These are phyloP conservation scores for Tricholomella constricta DNA, from an alignment of 768 basidiomycete species.

Conservation along the genomic window DNA sequence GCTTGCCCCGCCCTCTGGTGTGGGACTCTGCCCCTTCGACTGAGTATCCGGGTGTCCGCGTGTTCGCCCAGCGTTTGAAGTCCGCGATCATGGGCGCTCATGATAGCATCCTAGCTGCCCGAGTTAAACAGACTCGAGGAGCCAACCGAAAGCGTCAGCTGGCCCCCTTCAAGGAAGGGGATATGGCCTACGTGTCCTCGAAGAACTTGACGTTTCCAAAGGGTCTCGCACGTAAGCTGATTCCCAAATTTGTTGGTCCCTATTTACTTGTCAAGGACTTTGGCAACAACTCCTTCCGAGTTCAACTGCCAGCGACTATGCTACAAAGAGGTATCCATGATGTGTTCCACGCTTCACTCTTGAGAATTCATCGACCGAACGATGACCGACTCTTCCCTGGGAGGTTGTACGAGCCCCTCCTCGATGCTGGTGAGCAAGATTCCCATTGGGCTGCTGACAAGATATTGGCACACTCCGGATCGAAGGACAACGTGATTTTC, in stretches of 20 bases:
- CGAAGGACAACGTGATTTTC: background rate
- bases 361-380: conserved; percentile 25
- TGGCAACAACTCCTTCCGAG: conserved; percentile 5
- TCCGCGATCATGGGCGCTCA: conserved; percentile 27
- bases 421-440: background rate
- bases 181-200: conserved; percentile 1
- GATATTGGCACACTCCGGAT: background rate
- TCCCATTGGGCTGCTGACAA: conserved; percentile 2
- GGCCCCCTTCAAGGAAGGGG: background rate
- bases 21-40: conserved; percentile 8
- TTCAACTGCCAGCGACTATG: conserved; percentile 20
- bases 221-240: background rate
- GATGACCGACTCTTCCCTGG: conserved; percentile 30
- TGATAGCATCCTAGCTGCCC: conserved; percentile 27
- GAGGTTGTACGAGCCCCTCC: background rate
- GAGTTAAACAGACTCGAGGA: conserved; percentile 21
- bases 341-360: conserved; percentile 33
- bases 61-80: conserved; percentile 23
- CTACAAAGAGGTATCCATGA: conserved; percentile 8
- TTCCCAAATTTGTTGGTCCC: background rate
- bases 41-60: conserved; percentile 24
- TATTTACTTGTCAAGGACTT: background rate
- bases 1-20: conserved; percentile 20
- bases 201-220: conserved; percentile 3
- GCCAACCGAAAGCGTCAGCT: conserved; percentile 16